Conservation (phyloP, 2,329 filamentous ascomycete species). For the Alternaria conjuncta region DNA sequence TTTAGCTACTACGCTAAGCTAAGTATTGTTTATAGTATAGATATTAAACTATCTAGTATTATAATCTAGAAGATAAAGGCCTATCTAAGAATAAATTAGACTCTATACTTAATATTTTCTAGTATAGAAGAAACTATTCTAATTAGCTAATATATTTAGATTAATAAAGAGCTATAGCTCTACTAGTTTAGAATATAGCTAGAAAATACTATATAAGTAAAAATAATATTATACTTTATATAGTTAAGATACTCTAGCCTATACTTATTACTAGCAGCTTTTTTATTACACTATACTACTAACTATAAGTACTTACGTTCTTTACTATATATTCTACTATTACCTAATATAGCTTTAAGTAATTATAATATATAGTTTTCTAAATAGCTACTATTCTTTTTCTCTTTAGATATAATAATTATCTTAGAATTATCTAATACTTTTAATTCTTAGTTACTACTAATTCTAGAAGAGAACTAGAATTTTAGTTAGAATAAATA, state of each 20-base stretch:
- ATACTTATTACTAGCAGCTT: not conserved
- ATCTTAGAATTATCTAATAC: not conserved
- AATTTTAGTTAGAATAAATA: conserved; percentile 2
- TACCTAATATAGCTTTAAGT: conserved; percentile 4
- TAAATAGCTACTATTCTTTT: not conserved
- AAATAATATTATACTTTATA: not conserved
- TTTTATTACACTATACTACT: not conserved
- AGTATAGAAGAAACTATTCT: not conserved
- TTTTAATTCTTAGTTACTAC: not conserved
- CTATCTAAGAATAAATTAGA: not conserved
- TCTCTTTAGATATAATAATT: not conserved
- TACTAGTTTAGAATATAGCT: not conserved
- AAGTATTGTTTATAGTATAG: not conserved
- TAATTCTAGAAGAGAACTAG: not conserved
- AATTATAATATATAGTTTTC: not conserved
- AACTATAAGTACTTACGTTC: conserved; percentile 3
- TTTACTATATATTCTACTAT: not conserved
- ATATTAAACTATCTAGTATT: not conserved
- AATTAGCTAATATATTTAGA: not conserved
- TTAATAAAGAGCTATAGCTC: not conserved
- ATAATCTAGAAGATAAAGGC: not conserved
- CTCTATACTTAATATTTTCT: not conserved
- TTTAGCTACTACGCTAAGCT: not conserved
- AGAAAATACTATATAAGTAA: not conserved
- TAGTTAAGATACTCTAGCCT: not conserved